Conservation (phyloP, 345 rosid genomes). For the Kernera saxatilis region DNA sequence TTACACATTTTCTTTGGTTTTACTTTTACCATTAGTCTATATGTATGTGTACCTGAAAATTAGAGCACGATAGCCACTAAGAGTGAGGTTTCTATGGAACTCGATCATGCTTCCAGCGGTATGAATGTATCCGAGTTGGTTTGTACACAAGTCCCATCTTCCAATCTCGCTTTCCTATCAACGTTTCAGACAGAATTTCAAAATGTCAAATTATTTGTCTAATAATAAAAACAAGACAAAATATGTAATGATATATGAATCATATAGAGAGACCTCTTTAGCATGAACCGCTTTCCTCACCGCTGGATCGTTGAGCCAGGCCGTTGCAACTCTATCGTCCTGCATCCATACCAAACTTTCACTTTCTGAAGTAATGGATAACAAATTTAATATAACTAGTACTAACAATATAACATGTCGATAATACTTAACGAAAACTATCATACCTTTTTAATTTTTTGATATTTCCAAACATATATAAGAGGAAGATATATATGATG, state of each 20-base stretch:
- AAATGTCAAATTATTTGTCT: neutral
- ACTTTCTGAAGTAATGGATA: neutral
- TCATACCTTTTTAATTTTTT: neutral
- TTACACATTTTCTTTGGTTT: neutral
- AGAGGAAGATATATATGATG: neutral
- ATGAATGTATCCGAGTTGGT: constrained; percentile 32
- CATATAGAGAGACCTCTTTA: constrained; percentile 38
- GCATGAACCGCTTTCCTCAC: constrained; percentile 78
- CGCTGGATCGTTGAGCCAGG: constrained; percentile 62
- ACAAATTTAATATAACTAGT: neutral
- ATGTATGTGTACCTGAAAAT: constrained; percentile 54
- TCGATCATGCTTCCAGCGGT: constrained; percentile 81
- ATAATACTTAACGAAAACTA: neutral
- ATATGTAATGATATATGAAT: neutral
- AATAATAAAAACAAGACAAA: neutral
- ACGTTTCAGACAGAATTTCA: neutral
- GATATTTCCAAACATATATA: neutral
- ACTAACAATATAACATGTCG: too few species aligned
- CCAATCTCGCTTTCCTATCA: constrained; percentile 44
- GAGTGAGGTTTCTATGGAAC: constrained; percentile 76
- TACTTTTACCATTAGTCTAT: neutral
- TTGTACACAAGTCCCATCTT: constrained; percentile 48
- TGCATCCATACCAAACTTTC: constrained; percentile 19
- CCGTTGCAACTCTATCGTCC: constrained; percentile 75
- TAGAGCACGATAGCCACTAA: constrained; percentile 65